Percentiles rank a stretch among this genome's conserved stretches.
Conservation (phyloP, 2,329 filamentous ascomycete species). For the Remersonia thermophila region DNA sequence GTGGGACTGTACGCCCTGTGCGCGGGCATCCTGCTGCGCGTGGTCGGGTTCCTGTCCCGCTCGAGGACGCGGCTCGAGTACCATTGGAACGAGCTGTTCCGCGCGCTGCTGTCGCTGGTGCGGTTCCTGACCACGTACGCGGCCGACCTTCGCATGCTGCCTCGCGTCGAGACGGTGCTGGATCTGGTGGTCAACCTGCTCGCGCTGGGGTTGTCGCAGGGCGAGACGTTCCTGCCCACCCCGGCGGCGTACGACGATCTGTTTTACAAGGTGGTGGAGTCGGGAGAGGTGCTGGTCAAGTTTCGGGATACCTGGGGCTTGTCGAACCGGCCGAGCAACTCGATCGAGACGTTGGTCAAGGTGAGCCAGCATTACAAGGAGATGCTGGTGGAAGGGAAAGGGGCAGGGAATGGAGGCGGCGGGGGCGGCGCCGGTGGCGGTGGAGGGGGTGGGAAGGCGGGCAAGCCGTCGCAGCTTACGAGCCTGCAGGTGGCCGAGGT, state of each 20-base stretch:
- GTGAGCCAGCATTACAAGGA: conserved; percentile 80
- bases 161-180: conserved; percentile 61
- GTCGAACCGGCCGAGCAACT: conserved; percentile 46
- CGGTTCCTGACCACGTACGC: conserved; percentile 85
- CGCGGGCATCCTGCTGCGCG: conserved; percentile 68
- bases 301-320: conserved; percentile 69
- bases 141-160: conserved; percentile 56
- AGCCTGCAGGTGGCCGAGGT: conserved; percentile 76
- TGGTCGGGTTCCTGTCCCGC: conserved; percentile 73
- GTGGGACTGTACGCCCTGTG: conserved; percentile 72
- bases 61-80: conserved; percentile 72
- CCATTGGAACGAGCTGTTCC: conserved; percentile 94
- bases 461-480: conserved; percentile 51
- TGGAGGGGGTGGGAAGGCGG: conserved; percentile 29
- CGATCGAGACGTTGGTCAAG: conserved; percentile 73
- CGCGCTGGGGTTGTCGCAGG: conserved; percentile 70
- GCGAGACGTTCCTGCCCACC: conserved; percentile 82
- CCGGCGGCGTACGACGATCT: conserved; percentile 86
- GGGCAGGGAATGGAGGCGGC: conserved; percentile 30
- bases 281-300: conserved; percentile 66
- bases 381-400: conserved; percentile 52
- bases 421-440: conserved; percentile 26
- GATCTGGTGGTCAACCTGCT: conserved; percentile 71
- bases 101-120: conserved; percentile 73
- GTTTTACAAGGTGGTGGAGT: conserved; percentile 96